phyloP scores from a whole-genome alignment of 768 basidiomycete genomes.

The Rhodotorula paludigena region DNA sequence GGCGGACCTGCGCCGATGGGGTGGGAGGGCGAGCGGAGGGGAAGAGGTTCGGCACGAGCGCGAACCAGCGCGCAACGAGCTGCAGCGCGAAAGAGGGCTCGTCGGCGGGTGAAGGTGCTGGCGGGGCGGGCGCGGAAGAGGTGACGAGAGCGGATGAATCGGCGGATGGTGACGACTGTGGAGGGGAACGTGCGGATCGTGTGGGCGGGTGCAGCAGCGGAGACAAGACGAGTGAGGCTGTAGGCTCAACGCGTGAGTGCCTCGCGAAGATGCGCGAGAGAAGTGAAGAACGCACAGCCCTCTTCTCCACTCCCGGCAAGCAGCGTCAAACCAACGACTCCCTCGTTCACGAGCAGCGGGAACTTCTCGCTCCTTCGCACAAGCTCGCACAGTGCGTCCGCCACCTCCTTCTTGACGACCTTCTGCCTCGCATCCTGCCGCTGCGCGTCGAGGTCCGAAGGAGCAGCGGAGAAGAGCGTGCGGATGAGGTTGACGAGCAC shows the following conservation, averaged over 20 bases:
- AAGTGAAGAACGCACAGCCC: constrained; percentile 53
- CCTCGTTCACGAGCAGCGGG: constrained; percentile 82
- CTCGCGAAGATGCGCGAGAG: not conserved
- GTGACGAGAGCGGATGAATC: constrained; percentile 53
- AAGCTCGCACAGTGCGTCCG: constrained; percentile 63
- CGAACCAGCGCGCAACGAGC: constrained; percentile 61
- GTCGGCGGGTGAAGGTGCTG: constrained; percentile 9
- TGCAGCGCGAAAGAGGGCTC: constrained; percentile 47
- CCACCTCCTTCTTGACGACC: constrained; percentile 56
- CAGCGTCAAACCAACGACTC: constrained; percentile 72
- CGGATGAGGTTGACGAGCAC: constrained; percentile 65
- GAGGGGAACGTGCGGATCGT: constrained; percentile 43
- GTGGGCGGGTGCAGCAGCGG: constrained; percentile 55
- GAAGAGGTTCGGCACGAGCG: constrained; percentile 47
- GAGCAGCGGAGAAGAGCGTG: constrained; percentile 3
- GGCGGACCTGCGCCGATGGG: constrained; percentile 59
- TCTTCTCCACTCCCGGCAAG: constrained; percentile 58
- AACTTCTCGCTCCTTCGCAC: constrained; percentile 72
- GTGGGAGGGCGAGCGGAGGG: not conserved
- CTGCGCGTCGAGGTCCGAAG: too few relatives aligned
- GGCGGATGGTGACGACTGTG: constrained; percentile 37
- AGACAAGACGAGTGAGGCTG: constrained; percentile 62
- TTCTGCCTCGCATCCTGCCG: constrained; percentile 30
- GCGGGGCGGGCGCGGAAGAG: constrained; percentile 47
- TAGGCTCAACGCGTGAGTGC: too few relatives aligned